Evolutionary conservation across 495 filamentous ascomycete genomes (phyloP), one percentile per base, ranked within the genome.

Genomic region (Podospora pseudopauciseta): DNA sequence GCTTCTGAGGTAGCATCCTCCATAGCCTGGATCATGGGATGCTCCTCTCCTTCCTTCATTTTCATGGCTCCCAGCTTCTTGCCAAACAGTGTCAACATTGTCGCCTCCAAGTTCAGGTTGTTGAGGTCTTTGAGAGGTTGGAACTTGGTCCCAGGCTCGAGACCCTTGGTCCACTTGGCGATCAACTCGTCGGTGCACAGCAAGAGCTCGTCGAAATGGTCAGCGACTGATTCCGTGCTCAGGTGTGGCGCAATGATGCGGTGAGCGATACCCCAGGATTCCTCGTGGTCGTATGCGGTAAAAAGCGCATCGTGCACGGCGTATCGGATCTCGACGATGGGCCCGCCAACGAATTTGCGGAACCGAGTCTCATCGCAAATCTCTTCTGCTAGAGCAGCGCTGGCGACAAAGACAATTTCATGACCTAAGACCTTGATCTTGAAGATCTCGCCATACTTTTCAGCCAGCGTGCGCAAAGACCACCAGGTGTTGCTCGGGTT

Each of bases 361-460:
- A 92, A 94, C 59, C 86, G 83, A 64, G 84, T 84, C 77, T 91
- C 87, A 74, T 93, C 83, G 78, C 88, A 92, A 27, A 89, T 70
- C 65, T 92, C 90, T 58, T 90, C 81, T 30, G 87, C 81, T 20
- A 92, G 73, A 2, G 85, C 86, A 18, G 86, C 88, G 70, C 82
- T 74, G 16, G 79, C 79, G 13, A 83, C 75, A 61, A 84, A 81
- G 20, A 84, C 75, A 53, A 81, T 65, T 7, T 74, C 75, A 54
- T 81, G 70, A 13, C 79, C 79, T 0, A 83, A 72, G 0, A 79
- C 76, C 34, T 83, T 86, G 75, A 92, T 86, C 72, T 89, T 86
- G 80, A 89, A 92, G 71, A 93, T 91, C 65, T 88, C 85, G 68
- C 89, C 76, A 72, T 91, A 90, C 68, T 87, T 86, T 67, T 88